phyloP scores from a whole-genome alignment of 2,329 filamentous ascomycete species.

The Monilinia laxa region DNA sequence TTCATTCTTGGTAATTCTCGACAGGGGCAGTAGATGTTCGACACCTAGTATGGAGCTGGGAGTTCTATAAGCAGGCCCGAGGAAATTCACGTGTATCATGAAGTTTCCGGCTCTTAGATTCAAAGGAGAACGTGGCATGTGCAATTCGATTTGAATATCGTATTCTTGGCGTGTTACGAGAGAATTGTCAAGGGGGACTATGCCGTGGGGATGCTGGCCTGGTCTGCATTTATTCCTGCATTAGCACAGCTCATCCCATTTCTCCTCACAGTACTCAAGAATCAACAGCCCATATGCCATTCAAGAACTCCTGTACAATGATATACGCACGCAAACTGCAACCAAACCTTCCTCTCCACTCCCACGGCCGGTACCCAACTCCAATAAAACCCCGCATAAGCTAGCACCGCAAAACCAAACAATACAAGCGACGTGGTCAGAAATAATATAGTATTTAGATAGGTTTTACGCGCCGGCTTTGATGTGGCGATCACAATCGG shows the following conservation, averaged over 20 bases:
- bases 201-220: slow-evolving; percentile 40
- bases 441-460: slow-evolving; percentile 53
- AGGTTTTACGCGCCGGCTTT: slow-evolving; percentile 61
- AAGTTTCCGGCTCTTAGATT: slow-evolving; percentile 86
- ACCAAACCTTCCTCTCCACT: slow-evolving; percentile 59
- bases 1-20: slow-evolving; percentile 19
- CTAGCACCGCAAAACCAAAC: slow-evolving; percentile 56
- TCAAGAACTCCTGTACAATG: not conserved
- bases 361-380: slow-evolving; percentile 66
- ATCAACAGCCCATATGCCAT: no score
- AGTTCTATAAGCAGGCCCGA: slow-evolving; percentile 48
- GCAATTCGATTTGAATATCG: slow-evolving; percentile 74
- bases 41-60: slow-evolving; percentile 37
- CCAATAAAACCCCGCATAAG: slow-evolving; percentile 67
- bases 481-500: slow-evolving; percentile 58
- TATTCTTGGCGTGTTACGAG: slow-evolving; percentile 76
- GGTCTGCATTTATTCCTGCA: slow-evolving; percentile 40
- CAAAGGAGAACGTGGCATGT: slow-evolving; percentile 71
- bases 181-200: slow-evolving; percentile 42
- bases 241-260: not conserved
- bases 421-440: slow-evolving; percentile 51
- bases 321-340: slow-evolving; percentile 59
- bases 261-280: no score
- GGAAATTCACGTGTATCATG: slow-evolving; percentile 80
- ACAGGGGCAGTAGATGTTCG: slow-evolving; percentile 12